Evolutionary conservation across 2,329 filamentous ascomycete species (phyloP).

Genomic region (Nemania serpens): DNA sequence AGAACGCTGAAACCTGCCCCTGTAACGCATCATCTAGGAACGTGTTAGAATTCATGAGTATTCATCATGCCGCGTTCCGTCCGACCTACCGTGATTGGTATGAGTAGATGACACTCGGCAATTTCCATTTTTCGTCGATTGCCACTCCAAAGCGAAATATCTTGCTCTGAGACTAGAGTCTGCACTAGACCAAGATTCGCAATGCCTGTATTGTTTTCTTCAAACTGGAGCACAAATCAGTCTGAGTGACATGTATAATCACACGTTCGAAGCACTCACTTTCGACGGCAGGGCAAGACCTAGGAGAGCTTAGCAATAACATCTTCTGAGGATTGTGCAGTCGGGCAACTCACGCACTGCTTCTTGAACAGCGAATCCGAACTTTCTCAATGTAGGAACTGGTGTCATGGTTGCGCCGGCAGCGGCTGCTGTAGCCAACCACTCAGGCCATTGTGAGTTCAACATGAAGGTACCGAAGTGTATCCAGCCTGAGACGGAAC

Average conservation of each 20-base stretch:
- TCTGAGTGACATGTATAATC: not conserved
- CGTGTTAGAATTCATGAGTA: constrained; percentile 28
- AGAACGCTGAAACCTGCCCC: constrained; percentile 62
- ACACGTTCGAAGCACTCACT: constrained; percentile 33
- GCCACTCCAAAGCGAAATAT: constrained; percentile 59
- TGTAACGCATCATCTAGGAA: constrained; percentile 56
- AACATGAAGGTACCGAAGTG: constrained; percentile 64
- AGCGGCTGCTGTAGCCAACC: constrained; percentile 63
- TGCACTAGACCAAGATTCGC: constrained; percentile 56
- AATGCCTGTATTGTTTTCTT: constrained; percentile 53
- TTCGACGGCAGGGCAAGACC: constrained; percentile 41
- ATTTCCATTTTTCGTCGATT: constrained; percentile 62
- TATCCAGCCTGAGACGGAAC: constrained; percentile 63
- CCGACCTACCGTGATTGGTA: constrained; percentile 50
- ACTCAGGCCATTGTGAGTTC: constrained; percentile 60
- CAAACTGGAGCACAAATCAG: constrained; percentile 45
- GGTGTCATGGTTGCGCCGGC: constrained; percentile 65
- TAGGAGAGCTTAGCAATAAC: constrained; percentile 26
- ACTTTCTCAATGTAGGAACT: constrained; percentile 61
- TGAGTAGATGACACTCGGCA: constrained; percentile 54
- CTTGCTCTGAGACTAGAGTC: constrained; percentile 53
- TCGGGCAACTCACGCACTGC: constrained; percentile 48
- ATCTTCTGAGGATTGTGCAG: not conserved
- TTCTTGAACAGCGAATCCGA: constrained; percentile 62
- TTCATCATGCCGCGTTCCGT: not conserved